Evolutionary conservation across 1,139 yeast genomes (phyloP), one percentile per base, ranked within the genome.

Genomic region (Saccharomyces hybrid): DNA sequence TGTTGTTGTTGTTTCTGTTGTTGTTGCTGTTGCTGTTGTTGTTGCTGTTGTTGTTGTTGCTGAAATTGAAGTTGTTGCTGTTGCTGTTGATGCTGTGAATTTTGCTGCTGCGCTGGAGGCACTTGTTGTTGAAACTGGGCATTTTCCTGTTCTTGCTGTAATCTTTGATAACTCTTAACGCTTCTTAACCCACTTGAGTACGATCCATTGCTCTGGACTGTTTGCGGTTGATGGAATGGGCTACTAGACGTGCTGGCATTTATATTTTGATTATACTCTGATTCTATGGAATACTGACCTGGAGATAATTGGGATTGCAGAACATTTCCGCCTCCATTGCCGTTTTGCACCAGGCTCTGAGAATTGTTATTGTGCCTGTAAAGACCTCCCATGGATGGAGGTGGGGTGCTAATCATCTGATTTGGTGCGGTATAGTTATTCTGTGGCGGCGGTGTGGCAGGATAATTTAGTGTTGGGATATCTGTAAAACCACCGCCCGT

Each of bases 361-460:
- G 70, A 66, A 51, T 64, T 65, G 48, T 67, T 67, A 51, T 58
- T 63, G 51, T 64, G 68, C 50, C 59, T 64, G 51, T 64, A 66
- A 16, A 67, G 56, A 9, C 34, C 47, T 6, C 59, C 53, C 44
- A 61, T 59, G 7, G 61, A 48, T 28, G 65, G 66, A 14, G 70
- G 67, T 16, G 64, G 65, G 1, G 64, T 58, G 16, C 54, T 55
- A 38, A 59, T 49, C 48, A 56, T 53, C 21, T 55, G 59, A 19
- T 56, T 55, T 46, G 56, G 56, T 48, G 53, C 47, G 14, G 51
- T 52, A 27, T 50, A 38, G 26, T 53, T 56, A 16, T 55, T 56
- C 34, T 58, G 52, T 7, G 55, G 54, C 14, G 66, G 61, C 32
- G 70, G 69, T 2, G 70, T 65, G 1, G 67, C 60, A 4, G 70